Evolutionary conservation across 2,329 filamentous ascomycete genomes (phyloP).

Genomic region (Cladosporium colombiae): DNA sequence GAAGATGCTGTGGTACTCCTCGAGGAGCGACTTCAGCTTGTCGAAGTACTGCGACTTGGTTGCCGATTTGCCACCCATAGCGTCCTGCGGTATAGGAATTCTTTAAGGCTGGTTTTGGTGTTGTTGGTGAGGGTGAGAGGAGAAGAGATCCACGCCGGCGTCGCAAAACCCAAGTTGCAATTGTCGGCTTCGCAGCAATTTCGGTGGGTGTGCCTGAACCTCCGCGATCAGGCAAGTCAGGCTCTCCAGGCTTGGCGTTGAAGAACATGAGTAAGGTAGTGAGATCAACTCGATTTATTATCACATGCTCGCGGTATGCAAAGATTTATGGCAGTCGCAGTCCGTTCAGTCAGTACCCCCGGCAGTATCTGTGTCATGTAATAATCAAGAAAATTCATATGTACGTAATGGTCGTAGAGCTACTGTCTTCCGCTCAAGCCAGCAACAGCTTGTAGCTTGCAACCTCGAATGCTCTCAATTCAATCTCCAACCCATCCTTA

Average conservation of each 20-base stretch:
- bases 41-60: conserved; percentile 99
- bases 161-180: conserved; percentile 11
- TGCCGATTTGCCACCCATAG: conserved; percentile 67
- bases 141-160: neutral
- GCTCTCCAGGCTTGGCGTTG: neutral
- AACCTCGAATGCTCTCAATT: conserved; percentile 44
- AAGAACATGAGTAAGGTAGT: neutral
- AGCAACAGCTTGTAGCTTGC: conserved; percentile 39
- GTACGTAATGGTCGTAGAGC: conserved; percentile 6
- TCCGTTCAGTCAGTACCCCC: neutral
- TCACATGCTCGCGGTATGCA: neutral
- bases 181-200: conserved; percentile 9
- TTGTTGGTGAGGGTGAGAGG: conserved; percentile 11
- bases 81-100: conserved; percentile 38
- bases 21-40: conserved; percentile 96
- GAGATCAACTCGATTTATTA: neutral
- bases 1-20: conserved; percentile 97
- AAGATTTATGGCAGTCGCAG: neutral
- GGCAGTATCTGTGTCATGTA: neutral
- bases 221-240: neutral
- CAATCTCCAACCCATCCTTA: conserved; percentile 40
- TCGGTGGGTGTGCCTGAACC: conserved; percentile 8
- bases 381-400: neutral
- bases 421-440: conserved; percentile 23
- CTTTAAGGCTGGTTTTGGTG: conserved; percentile 33